These are phyloP conservation scores for Lachnellula occidentalis DNA, from an alignment of 2,329 filamentous ascomycete species.

Conservation along the genomic window DNA sequence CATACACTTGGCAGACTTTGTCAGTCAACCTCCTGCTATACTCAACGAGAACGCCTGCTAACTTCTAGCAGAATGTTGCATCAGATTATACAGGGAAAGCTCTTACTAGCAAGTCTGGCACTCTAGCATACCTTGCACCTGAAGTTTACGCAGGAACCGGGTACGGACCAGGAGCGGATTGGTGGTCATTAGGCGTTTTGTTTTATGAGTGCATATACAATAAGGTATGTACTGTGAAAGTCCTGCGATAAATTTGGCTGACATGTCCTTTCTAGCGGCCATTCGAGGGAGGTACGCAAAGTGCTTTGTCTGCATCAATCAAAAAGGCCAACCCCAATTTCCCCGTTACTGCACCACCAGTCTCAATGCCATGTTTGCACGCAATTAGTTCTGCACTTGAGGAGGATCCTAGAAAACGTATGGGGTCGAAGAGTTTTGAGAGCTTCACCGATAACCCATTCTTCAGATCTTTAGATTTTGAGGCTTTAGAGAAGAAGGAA, in stretches of 20 bases:
- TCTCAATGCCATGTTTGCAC: constrained; percentile 81
- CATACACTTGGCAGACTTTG: constrained; percentile 96
- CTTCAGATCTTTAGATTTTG: constrained; percentile 82
- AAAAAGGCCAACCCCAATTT: constrained; percentile 77
- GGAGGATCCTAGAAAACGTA: constrained; percentile 70
- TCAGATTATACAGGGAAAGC: constrained; percentile 82
- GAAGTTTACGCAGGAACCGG: constrained; percentile 91
- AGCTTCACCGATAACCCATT: constrained; percentile 85
- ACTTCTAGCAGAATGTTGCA: constrained; percentile 73
- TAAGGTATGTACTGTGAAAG: constrained; percentile 56
- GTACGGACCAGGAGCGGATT: constrained; percentile 87
- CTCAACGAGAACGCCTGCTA: constrained; percentile 26
- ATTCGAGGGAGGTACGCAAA: constrained; percentile 85
- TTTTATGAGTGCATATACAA: constrained; percentile 99
- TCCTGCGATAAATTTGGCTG: neutral
- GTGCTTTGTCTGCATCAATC: constrained; percentile 73
- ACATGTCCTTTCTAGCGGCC: constrained; percentile 57
- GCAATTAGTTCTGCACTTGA: constrained; percentile 82
- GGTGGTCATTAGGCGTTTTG: constrained; percentile 97
- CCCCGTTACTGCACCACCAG: constrained; percentile 86
- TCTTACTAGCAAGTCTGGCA: constrained; percentile 93
- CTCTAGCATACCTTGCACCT: constrained; percentile 88
- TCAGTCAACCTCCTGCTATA: constrained; percentile 42
- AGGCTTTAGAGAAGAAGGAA: constrained; percentile 75
- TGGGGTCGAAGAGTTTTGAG: constrained; percentile 77